Base-by-base conservation (phyloP, 129 eudicot species). In the Saussurea involucrata region DNA sequence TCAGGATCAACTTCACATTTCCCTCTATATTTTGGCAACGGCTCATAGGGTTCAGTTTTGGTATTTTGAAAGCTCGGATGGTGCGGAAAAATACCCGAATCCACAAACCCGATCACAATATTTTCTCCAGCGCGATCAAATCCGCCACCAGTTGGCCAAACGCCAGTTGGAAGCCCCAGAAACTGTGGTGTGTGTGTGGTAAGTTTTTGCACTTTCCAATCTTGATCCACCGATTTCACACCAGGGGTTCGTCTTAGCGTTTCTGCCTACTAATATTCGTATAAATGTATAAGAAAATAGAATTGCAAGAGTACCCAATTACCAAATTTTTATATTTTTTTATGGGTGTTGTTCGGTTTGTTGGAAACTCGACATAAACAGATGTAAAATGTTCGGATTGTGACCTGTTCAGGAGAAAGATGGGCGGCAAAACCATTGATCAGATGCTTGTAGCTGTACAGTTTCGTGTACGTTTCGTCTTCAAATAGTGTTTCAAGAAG, bases 91-190 rank as follows among this genome's bases (percentile, higher is more conserved):
- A 95, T 95, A 40, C 99, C 99, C 0, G 99, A 95, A 85, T 95
- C 99, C 66, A 95, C 94, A 85, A 95, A 91, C 1, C 97, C 99
- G n/a, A 95, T 95, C n/a, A 95, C 94, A 25, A 95, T 88, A 78
- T 89, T 88, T 80, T 95, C 99, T 70, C 99, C 99, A 1, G 99
- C 99, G 73, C 91, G 83, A 74, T 95, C 97, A 73, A 81, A 88
- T 29, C 99, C 99, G 42, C 99, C 99, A 28, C 97, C 96, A 1
- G 97, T 95, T 3, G 99, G 96, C 99, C 99, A 95, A 24, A 95
- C 99, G 63, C 97, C 99, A 10, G 99, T 95, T 17, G 97, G 99
- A 76, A 95, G 96, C 61, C 99, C 99, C 82, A 95, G 75, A 79
- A 95, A 95, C 57, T 95, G 88, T 46, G 99, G 99, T 4, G 99